Conservation (phyloP, 331 rosid species). For the Quercus lobata region DNA sequence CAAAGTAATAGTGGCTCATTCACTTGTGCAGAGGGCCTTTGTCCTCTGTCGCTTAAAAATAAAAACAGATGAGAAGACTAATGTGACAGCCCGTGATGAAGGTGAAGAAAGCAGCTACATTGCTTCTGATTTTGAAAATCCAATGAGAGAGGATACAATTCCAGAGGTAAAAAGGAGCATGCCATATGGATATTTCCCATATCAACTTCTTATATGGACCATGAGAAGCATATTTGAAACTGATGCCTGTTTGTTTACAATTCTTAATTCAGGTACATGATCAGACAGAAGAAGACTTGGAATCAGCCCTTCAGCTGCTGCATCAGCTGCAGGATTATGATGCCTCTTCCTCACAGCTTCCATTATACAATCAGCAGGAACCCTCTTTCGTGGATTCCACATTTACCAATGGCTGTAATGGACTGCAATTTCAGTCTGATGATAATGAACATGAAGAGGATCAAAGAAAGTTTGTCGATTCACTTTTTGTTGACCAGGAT, state of each 20-base stretch:
- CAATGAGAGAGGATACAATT: background rate
- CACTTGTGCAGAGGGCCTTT: conserved; percentile 30
- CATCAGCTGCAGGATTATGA: background rate
- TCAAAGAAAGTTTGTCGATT: background rate
- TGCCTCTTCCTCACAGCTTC: background rate
- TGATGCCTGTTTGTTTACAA: background rate
- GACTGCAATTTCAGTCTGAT: background rate
- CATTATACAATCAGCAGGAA: background rate
- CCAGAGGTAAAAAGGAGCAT: conserved; percentile 25
- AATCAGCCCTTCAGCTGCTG: background rate
- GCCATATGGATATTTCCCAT: background rate
- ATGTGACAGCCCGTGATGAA: background rate
- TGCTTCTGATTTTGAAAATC: conserved; percentile 9
- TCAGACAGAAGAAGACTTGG: background rate
- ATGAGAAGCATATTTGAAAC: background rate
- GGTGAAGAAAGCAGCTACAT: conserved; percentile 24
- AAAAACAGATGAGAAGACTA: conserved; percentile 16
- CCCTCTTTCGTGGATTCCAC: background rate
- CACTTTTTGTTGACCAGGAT: background rate
- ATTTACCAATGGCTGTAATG: background rate
- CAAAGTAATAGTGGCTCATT: background rate
- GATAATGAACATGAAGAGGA: conserved; percentile 17
- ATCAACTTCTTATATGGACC: background rate
- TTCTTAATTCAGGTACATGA: background rate
- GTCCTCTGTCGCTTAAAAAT: conserved; percentile 40